Base-by-base conservation (phyloP, 345 rosid species). In the Turnera subulata region DNA sequence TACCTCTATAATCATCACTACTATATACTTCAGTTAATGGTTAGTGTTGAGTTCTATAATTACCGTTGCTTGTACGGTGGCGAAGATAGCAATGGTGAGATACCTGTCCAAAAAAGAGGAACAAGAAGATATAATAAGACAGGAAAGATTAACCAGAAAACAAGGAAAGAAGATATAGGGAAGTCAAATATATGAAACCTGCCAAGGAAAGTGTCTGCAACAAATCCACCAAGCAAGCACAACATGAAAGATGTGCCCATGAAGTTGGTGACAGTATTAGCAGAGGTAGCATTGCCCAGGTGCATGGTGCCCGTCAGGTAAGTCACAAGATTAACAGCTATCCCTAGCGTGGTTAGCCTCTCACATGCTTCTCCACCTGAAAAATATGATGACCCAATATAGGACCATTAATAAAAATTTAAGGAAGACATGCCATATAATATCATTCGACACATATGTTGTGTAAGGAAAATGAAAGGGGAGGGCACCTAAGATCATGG, bases 161-260 rank as follows among this genome's bases (percentile, higher is more conserved):
- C 6, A 45, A 46, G 13, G 2, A 46, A 6, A 22, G 8, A 33
- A 11, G 12, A 51, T 12, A n/a, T n/a, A n/a, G n/a, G 37, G 12
- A 50, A 24, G 1, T 17, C 12, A 22, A 11, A 7, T 0, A n/a
- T n/a, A 7, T 6, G 37, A 23, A 13, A 88, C 95, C 98, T 82
- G 70, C 99, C 99, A n/a, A 93, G 97, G 64, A 83, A 93, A 44
- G 99, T 83, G 63, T 93, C 99, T 0, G 97, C 99, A 1, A 93
- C 44, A 58, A 93, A 93, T 48, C 99, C 99, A 54, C 99, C 97
- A 6, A 89, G 80, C 57, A 93, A 79, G 64, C 97, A 86, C 42
- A 93, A 83, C 97, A 93, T 85, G 80, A 93, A 93, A 35, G 99
- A 84, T 46, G 96, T 89, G 64, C 99, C 99, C 0, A 89, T 63